Evolutionary conservation across 768 basidiomycete genomes (phyloP), one percentile per base, ranked within the genome.

Genomic region (Lyophyllum shimeji): DNA sequence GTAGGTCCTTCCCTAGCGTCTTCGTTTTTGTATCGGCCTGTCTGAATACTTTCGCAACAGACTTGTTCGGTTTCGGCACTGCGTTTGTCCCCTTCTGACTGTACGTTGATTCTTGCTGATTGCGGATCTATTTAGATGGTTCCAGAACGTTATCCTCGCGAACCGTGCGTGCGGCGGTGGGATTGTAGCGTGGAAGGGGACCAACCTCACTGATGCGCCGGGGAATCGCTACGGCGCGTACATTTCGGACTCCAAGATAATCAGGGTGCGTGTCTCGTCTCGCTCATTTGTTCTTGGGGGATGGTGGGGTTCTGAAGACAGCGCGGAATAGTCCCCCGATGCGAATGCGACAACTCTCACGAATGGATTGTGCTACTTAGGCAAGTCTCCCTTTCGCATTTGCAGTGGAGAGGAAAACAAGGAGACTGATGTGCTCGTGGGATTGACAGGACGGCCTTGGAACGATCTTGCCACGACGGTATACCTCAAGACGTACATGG

Each of bases 141-240:
- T 87, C 61, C 78, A 86, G 60, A 79, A 78, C 18, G 69, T 79
- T 13, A 77, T 77, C 18, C 71, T 89, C 1, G 85, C 86, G 2
- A 85, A 82, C 52, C 78, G 86, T 18, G 85, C 75, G 0, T 86
- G 83, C 53, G 86, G 85, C 0, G 87, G 86, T 2, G 85, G 84
- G 0, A 75, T 87, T 15, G 79, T 79, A 9, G 86, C 86, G 0
- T 87, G 86, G 86, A 79, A 77, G 52, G 85, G 86, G 2, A 79
- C 77, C 3, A 81, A 84, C 63, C 68, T 78, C 37, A 78, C 79
- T 0, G 76, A 79, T 60, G 77, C 77, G 15, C 81, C 74, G 7
- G 73, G 71, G 1, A 80, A 82, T 55, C 73, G 74, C 6, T 83
- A 82, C 55, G 83, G 83, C 1, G 81, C 81, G 7, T 86, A 83